phyloP scores from a whole-genome alignment of 2,329 filamentous ascomycete genomes.

The Zalaria obscura region DNA sequence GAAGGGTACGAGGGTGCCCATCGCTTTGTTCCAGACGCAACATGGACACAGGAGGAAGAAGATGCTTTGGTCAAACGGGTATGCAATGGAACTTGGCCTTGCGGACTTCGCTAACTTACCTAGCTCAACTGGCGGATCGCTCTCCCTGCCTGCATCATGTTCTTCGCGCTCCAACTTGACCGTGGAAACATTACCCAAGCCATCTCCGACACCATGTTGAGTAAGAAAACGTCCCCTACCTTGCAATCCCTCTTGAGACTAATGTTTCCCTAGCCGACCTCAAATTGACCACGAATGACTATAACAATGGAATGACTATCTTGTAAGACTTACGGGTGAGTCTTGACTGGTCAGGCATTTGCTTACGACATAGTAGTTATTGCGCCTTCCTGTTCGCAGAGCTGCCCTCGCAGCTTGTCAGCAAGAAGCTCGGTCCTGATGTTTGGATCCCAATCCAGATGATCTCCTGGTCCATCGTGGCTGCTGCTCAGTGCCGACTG shows the following conservation, averaged over 20 bases:
- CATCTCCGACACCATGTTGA: slow-evolving; percentile 12
- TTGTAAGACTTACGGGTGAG: slow-evolving; percentile 10
- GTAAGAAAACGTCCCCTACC: slow-evolving; percentile 33
- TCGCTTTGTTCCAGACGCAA: background rate
- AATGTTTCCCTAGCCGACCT: slow-evolving; percentile 3
- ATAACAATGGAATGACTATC: slow-evolving; percentile 20
- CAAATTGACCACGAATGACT: slow-evolving; percentile 15
- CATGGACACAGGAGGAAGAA: background rate
- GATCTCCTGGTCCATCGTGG: slow-evolving; percentile 20
- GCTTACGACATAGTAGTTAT: slow-evolving; percentile 5
- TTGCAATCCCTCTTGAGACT: slow-evolving; percentile 15
- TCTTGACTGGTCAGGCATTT: no score
- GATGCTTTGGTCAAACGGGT: background rate
- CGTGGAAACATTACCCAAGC: slow-evolving; percentile 12
- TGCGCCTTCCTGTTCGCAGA: slow-evolving; percentile 33
- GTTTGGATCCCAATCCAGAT: slow-evolving; percentile 24
- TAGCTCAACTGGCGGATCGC: background rate
- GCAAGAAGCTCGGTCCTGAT: slow-evolving; percentile 37
- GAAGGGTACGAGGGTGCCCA: slow-evolving; percentile 1
- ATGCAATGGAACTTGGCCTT: background rate
- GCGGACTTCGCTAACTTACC: background rate
- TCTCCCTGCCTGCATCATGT: slow-evolving; percentile 1
- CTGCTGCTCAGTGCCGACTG: slow-evolving; percentile 22
- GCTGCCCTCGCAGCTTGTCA: slow-evolving; percentile 35
- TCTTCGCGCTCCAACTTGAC: slow-evolving; percentile 9